Evolutionary conservation across 2,329 filamentous ascomycete species (phyloP).

Genomic region (Zelopaecilomyces penicillatus): DNA sequence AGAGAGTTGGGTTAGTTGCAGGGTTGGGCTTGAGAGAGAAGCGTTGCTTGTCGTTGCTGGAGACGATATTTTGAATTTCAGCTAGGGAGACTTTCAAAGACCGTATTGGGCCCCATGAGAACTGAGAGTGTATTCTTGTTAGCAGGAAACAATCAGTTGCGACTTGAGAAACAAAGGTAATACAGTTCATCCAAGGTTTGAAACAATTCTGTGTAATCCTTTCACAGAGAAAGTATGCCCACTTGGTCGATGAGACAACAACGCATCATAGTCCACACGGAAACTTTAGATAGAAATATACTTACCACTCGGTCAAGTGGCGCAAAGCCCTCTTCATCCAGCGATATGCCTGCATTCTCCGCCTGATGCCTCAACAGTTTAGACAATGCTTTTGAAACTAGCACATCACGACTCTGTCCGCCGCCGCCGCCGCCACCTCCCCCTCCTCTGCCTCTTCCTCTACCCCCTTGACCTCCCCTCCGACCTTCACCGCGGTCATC

Average conservation of each 20-base stretch:
- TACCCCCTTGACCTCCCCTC: conserved; percentile 9
- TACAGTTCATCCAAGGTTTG: too few relatives aligned
- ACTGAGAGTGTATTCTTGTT: conserved; percentile 22
- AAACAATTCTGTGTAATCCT: conserved; percentile 2
- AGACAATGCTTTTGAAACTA: conserved; percentile 47
- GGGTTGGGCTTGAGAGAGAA: conserved; percentile 64
- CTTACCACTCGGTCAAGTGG: conserved; percentile 50
- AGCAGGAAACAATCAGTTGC: too few relatives aligned
- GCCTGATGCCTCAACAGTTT: conserved; percentile 49
- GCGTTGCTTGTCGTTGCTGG: conserved; percentile 79
- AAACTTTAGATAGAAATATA: conserved; percentile 13
- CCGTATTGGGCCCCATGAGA: conserved; percentile 51
- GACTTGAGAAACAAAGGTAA: too few relatives aligned
- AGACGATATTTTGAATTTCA: conserved; percentile 64
- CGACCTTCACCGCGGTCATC: background rate
- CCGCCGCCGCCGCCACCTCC: conserved; percentile 23
- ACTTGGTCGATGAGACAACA: background rate
- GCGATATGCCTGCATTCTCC: conserved; percentile 43
- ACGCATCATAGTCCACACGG: background rate
- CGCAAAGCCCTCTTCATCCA: conserved; percentile 53
- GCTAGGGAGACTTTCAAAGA: conserved; percentile 64
- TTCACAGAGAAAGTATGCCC: background rate
- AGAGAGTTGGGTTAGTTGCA: conserved; percentile 16
- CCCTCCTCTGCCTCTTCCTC: conserved; percentile 21
- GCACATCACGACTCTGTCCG: conserved; percentile 33